A percentile compares a stretch with the other conserved stretches of the same genome.
Conservation (phyloP, 352 stramenopile species). For the Phytophthora colocasiae region DNA sequence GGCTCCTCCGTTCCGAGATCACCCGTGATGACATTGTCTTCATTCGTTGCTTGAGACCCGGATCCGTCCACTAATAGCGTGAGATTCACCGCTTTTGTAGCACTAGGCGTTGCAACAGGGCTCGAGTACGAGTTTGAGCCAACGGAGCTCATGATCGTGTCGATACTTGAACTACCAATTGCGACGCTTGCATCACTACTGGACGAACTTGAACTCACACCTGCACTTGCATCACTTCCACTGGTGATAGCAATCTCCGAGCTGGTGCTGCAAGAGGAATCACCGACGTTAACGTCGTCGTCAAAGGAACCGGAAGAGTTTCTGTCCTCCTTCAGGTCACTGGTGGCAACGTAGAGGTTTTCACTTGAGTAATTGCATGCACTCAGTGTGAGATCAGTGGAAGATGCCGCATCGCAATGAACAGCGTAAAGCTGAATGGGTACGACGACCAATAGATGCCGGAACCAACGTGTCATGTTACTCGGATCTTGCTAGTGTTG, state of each 20-base stretch:
- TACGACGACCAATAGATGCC: conserved; percentile 6
- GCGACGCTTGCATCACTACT: conserved; percentile 1
- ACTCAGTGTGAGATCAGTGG: conserved; percentile 18
- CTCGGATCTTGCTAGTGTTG: conserved; percentile 10
- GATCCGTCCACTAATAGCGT: conserved; percentile 7
- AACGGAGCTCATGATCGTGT: conserved; percentile 1
- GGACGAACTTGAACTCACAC: background rate
- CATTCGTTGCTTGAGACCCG: conserved; percentile 9
- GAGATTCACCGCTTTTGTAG: conserved; percentile 1
- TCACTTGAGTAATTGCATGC: conserved; percentile 30
- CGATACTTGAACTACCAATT: conserved; percentile 11
- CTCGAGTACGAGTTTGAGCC: background rate
- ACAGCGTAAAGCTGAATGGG: conserved; percentile 17
- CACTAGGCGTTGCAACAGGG: background rate
- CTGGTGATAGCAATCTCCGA: conserved; percentile 7
- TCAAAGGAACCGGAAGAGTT: conserved; percentile 7
- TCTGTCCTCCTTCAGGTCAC: conserved; percentile 9
- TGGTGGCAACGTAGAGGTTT: conserved; percentile 42
- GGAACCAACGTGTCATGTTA: conserved; percentile 14
- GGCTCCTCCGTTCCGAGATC: conserved; percentile 9
- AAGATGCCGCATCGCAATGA: conserved; percentile 15
- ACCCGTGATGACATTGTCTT: conserved; percentile 26
- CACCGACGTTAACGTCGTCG: conserved; percentile 5
- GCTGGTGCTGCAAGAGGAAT: conserved; percentile 11
- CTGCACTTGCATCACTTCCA: conserved; percentile 16